Base-by-base conservation (phyloP, 148 eudicot genomes). In the Rhododendron ferrugineum region DNA sequence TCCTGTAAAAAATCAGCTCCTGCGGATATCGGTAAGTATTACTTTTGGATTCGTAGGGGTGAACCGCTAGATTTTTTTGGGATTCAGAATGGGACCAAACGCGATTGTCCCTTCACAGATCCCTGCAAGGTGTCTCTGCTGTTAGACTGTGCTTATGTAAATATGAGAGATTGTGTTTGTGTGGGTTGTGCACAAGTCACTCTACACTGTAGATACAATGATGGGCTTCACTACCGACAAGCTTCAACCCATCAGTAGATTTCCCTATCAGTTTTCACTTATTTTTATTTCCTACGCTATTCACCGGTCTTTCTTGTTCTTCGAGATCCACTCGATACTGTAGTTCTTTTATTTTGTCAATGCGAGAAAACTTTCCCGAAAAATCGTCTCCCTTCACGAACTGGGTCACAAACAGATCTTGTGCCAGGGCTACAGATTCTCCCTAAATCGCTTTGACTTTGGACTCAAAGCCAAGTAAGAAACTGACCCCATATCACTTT, bases 401-500 rank as follows among this genome's bases (percentile, higher is more conserved):
- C 56, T 82, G 58, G 56, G 76, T 82, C 76, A 22, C 16, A 28
- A 22, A 14, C 85, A 50, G 49, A 84, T 73, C 34, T 84, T 52
- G 26, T 40, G 6, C n/a, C 74, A 22, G 47, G 76, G 85, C 80
- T 34, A 23, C 80, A 49, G 22, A 73, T 32, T 83, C 37, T 22
- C 20, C 77, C 30, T 28, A 30, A 83, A 49, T 80, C 37, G 79
- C 34, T 28, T 83, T 22, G 62, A 49, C 79, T 83, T 74, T 22
- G 47, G 70, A 52, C 32, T 18, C 64, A 37, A 74, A 52, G 70
- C 68, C 36, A 74, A 84, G 85, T 34, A 74, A 68, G 77, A 34
- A 74, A 36, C 80, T 73, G 60, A 47, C 80, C 85, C 85, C 60
- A 73, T 74, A 3, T 84, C 58, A 22, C 58, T 83, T 72, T 70